A percentile compares a stretch with the other conserved stretches of the same genome.
These are phyloP conservation scores for Anisodus acutangulus DNA, from an alignment of 257 asterid species.

Conservation along the genomic window DNA sequence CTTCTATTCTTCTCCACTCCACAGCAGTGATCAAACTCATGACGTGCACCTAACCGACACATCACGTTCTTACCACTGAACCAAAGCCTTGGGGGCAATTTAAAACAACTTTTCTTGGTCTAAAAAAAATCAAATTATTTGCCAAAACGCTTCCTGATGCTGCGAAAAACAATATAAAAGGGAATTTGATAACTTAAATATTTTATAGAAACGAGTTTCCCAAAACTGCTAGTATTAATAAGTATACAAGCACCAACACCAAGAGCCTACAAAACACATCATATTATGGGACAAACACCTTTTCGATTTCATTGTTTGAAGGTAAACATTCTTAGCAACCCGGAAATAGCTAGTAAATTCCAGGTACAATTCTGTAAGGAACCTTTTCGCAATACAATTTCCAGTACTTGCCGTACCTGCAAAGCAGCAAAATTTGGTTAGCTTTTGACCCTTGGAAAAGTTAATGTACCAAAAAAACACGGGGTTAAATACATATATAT, in stretches of 20 bases:
- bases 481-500: not conserved
- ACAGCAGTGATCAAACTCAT: no score
- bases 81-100: not conserved
- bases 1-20: not conserved
- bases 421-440: conserved; percentile 23
- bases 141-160: not conserved
- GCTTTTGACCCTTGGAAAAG: not conserved
- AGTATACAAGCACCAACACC: not conserved
- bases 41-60: not conserved
- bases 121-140: no score
- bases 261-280: conserved; percentile 8
- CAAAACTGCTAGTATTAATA: not conserved
- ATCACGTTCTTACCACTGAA: not conserved
- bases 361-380: conserved; percentile 72
- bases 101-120: not conserved
- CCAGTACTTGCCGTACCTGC: conserved; percentile 96
- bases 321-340: not conserved
- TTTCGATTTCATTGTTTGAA: not conserved
- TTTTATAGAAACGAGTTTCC: not conserved
- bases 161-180: not conserved
- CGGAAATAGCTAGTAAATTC: conserved; percentile 61
- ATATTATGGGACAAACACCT: not conserved
- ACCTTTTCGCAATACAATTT: conserved; percentile 89
- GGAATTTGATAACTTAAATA: not conserved
- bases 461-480: not conserved